A percentile compares a stretch with the other conserved stretches of the same genome.
phyloP scores from a whole-genome alignment of 2,329 filamentous ascomycete species.

The Chrysoporthe cubensis region DNA sequence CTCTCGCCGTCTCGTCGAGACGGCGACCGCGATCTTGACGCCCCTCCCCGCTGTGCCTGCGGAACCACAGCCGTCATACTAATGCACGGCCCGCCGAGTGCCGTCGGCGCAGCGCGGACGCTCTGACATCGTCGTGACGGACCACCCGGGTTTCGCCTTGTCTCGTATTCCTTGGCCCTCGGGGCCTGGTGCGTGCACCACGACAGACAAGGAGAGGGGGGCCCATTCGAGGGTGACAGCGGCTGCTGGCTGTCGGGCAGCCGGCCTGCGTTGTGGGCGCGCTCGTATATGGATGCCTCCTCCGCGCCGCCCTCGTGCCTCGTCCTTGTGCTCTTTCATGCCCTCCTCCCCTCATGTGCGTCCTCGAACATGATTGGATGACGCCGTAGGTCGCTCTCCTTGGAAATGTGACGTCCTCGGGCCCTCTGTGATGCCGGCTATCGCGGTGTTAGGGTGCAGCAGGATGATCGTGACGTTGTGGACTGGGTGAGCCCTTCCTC shows the following conservation, averaged over 20 bases:
- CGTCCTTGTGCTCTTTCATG: neutral
- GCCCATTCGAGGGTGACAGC: neutral
- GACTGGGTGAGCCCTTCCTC: neutral
- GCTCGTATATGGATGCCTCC: neutral
- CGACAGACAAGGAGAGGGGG: neutral
- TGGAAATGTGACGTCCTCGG: neutral
- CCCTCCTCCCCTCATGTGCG: too few species aligned
- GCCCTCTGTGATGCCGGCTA: neutral
- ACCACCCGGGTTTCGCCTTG: neutral
- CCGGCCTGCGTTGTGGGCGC: neutral
- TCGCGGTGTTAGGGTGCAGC: neutral
- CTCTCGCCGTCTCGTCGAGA: neutral
- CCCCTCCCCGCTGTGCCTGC: neutral
- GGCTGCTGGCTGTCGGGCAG: neutral
- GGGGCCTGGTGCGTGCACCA: neutral
- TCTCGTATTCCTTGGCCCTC: neutral
- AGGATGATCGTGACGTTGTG: neutral
- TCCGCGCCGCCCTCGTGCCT: neutral
- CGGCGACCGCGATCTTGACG: neutral
- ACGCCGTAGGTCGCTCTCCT: too few species aligned
- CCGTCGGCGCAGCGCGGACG: neutral
- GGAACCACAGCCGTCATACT: constrained; percentile 1
- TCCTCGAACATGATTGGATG: too few species aligned
- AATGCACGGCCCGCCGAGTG: constrained; percentile 7
- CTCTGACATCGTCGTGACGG: constrained; percentile 6